Evolutionary conservation across 805 yeast genomes (phyloP), one percentile per base, ranked within the genome.

Genomic region (Cyberlindnera veronae): DNA sequence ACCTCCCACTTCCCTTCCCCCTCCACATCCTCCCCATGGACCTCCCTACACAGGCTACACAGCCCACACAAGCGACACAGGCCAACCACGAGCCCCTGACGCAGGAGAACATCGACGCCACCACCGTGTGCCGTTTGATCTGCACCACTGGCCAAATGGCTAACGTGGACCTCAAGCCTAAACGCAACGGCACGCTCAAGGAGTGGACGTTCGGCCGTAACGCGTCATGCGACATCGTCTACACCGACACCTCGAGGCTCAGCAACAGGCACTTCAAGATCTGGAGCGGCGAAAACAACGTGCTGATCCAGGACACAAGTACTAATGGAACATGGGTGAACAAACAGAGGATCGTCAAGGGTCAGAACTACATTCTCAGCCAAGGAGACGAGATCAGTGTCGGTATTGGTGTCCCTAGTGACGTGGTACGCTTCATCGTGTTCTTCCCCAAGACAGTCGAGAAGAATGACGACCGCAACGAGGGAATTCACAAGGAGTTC

Each of bases 321-420:
- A 91, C 98, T 2, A 93, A 93, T 64, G 99, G 99, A 7, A 93
- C 99, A 0, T 84, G 78, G 69, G 64, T 91, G 34, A 93, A 91
- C 65, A 81, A 81, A 23, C 72, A 72, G 28, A 71, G 87, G 37
- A 62, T 91, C 15, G 86, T 81, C 18, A 84, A 82, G 55, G 84
- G 84, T 16, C 77, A 83, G 35, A 86, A 87, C 54, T 87, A 86
- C 59, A 77, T 91, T 41, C 62, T 93, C 28, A 79, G 81, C 32
- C 96, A 88, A 57, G 98, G 98, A 5, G 99, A 93, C 62, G 96
- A 88, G 57, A 83, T 93, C 28, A 76, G 90, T 1, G 85, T 93
- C 0, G 99, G 98, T 0, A 69, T 80, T 14, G 98, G 98, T 5
- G 84, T 90, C 1, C 72, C 83, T 2, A 68, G 70, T 19, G 98